A percentile compares a stretch with the other conserved stretches of the same genome.
phyloP scores from a whole-genome alignment of 164 flowering plant species.

The Piper betle region DNA sequence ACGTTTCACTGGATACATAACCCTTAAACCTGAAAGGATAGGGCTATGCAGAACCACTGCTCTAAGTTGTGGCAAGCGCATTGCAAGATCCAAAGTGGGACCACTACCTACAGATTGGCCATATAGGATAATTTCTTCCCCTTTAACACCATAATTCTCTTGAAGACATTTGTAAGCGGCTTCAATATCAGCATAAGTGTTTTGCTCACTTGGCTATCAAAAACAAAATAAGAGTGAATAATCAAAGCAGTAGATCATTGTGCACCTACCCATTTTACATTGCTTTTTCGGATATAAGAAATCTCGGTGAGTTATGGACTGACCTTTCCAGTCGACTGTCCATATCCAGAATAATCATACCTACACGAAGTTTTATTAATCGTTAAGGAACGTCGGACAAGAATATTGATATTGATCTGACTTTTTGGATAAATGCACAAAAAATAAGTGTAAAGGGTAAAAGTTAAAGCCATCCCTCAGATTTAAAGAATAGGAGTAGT shows the following conservation, averaged over 20 bases:
- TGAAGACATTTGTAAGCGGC: conserved; percentile 30
- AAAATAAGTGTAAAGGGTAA: no score
- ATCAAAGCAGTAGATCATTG: background rate
- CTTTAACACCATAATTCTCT: conserved; percentile 23
- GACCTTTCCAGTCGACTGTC: conserved; percentile 47
- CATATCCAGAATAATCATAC: conserved; percentile 77
- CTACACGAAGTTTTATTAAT: conserved; percentile 23
- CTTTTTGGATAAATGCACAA: no score
- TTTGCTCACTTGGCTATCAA: conserved; percentile 30
- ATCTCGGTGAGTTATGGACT: conserved; percentile 2
- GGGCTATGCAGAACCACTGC: no score
- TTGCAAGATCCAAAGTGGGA: no score
- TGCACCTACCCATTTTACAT: background rate
- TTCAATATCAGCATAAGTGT: conserved; percentile 35
- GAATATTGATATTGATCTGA: no score
- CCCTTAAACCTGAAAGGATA: conserved; percentile 6
- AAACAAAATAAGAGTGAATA: background rate
- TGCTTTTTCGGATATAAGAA: background rate
- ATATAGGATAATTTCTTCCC: conserved; percentile 28
- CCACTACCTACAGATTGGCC: no score
- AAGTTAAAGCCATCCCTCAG: no score
- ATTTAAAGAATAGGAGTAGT: no score
- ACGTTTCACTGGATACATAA: conserved; percentile 34
- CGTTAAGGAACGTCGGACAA: background rate
- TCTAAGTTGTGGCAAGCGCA: no score